These are phyloP conservation scores for Leptosphaerulina australis DNA, from an alignment of 2,329 filamentous ascomycete species.

Conservation along the genomic window DNA sequence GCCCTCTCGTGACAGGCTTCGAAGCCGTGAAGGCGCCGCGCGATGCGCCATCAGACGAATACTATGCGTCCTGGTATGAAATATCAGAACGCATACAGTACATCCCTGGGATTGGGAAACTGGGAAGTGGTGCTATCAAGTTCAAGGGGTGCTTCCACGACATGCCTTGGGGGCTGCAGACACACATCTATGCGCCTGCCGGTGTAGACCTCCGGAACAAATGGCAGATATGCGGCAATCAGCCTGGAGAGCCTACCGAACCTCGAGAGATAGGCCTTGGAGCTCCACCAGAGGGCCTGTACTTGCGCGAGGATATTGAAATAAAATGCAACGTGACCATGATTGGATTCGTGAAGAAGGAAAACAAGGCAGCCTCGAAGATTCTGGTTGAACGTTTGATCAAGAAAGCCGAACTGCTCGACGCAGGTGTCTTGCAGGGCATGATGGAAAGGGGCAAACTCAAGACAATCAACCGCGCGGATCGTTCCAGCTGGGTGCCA, in stretches of 20 bases:
- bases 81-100: constrained; percentile 72
- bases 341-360: constrained; percentile 68
- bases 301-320: constrained; percentile 72
- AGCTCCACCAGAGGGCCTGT: constrained; percentile 68
- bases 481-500: constrained; percentile 28
- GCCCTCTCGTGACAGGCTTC: constrained; percentile 69
- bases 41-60: constrained; percentile 71
- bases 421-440: constrained; percentile 67
- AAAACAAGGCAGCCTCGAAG: constrained; percentile 69
- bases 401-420: constrained; percentile 73
- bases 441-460: constrained; percentile 71
- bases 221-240: constrained; percentile 71
- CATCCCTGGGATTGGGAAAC: constrained; percentile 68
- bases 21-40: constrained; percentile 70
- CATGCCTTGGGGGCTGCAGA: constrained; percentile 74
- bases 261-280: constrained; percentile 68
- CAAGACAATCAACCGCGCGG: constrained; percentile 62
- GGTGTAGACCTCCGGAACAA: constrained; percentile 70
- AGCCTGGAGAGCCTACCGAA: constrained; percentile 69
- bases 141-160: constrained; percentile 76
- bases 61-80: constrained; percentile 76
- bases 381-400: constrained; percentile 72
- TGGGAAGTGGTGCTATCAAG: constrained; percentile 68
- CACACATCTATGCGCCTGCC: constrained; percentile 72
- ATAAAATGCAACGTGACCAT: constrained; percentile 72